Percentiles rank a stretch among this genome's conserved stretches.
Evolutionary conservation across 2,329 filamentous ascomycete species (phyloP).

Genomic region (Botrytis byssoidea): DNA sequence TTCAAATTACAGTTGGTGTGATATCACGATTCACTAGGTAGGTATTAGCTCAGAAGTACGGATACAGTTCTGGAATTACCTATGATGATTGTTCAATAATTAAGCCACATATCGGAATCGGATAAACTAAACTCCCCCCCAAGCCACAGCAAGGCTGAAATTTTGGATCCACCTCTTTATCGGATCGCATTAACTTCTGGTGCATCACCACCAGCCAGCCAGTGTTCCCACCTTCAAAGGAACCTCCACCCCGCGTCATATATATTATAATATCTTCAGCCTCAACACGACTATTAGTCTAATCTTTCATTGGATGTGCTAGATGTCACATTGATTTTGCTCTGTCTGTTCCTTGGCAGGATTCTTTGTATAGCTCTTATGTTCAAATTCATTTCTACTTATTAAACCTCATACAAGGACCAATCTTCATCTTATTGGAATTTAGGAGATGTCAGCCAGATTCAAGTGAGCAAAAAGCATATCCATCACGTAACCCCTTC

Average conservation of each 20-base stretch:
- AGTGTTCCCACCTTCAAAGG: not conserved
- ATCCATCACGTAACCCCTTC: not conserved
- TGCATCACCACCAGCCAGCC: not conserved
- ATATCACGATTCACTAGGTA: not conserved
- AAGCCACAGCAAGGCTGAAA: conserved; percentile 19
- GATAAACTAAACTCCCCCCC: not conserved
- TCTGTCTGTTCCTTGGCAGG: not conserved
- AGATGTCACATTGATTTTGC: not conserved
- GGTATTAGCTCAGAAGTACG: not conserved
- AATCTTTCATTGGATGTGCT: not conserved
- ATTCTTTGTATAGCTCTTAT: conserved; percentile 3
- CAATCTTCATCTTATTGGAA: conserved; percentile 19
- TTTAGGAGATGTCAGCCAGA: conserved; percentile 37
- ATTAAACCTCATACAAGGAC: conserved; percentile 25
- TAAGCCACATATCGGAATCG: conserved; percentile 10
- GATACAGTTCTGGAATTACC: not conserved
- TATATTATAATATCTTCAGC: not conserved
- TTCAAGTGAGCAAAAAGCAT: conserved; percentile 32
- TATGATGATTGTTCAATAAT: conserved; percentile 1
- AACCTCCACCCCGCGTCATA: conserved; percentile 12
- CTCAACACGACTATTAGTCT: conserved; percentile 1
- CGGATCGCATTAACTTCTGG: conserved; percentile 17
- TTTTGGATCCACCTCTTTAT: conserved; percentile 12
- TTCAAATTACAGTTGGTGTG: not conserved
- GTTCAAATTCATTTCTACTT: not conserved